A percentile compares a stretch with the other conserved stretches of the same genome.
phyloP scores from a whole-genome alignment of 805 yeast genomes.

The Schwanniomyces polymorphus region DNA sequence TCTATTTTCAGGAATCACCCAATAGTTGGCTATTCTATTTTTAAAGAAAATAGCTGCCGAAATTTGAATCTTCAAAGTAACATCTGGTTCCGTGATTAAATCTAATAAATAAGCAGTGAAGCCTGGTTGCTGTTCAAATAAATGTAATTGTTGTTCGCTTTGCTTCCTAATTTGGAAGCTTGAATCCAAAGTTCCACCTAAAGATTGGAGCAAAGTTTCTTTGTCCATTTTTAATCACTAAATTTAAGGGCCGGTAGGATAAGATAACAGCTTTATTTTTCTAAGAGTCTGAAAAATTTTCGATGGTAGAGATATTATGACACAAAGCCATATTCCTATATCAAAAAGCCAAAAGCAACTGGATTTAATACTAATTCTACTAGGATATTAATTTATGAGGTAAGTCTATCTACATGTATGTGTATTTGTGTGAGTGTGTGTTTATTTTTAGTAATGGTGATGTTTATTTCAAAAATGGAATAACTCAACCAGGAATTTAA shows the following conservation, averaged over 20 bases:
- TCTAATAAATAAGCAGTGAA: conserved; percentile 56
- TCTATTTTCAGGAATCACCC: conserved; percentile 36
- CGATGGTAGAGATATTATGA: neutral
- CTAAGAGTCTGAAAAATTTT: conserved; percentile 7
- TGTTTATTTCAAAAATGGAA: no score
- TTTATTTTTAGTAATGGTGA: no score
- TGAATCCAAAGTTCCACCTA: conserved; percentile 57
- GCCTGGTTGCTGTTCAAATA: conserved; percentile 56
- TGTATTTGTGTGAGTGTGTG: no score
- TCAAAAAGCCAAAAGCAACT: neutral
- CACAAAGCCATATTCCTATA: conserved; percentile 1
- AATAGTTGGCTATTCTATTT: conserved; percentile 37
- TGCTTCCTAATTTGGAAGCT: conserved; percentile 48
- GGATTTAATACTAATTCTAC: neutral
- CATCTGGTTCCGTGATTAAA: conserved; percentile 44
- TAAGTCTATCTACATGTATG: no score
- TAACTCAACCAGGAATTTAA: no score
- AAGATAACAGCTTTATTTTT: neutral
- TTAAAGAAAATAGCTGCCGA: conserved; percentile 47
- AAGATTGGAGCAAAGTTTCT: conserved; percentile 47
- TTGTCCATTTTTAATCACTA: conserved; percentile 40
- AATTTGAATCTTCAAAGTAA: conserved; percentile 36
- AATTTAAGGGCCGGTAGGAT: neutral
- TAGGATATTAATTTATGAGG: neutral
- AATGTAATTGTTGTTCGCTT: conserved; percentile 52